phyloP scores from a whole-genome alignment of 768 basidiomycete genomes.

The Hygrocybe punicea region DNA sequence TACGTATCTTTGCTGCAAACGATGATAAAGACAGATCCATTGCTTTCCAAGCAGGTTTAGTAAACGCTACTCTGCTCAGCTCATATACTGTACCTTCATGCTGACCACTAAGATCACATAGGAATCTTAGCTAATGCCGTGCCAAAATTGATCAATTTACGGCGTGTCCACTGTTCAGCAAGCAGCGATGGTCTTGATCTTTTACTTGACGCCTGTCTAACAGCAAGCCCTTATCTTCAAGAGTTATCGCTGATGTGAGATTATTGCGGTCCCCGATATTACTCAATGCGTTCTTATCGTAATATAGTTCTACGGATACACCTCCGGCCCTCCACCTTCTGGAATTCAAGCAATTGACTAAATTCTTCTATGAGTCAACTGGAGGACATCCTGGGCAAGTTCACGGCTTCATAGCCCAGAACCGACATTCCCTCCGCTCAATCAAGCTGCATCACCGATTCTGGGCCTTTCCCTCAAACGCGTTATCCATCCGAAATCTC shows the following conservation, averaged over 20 bases:
- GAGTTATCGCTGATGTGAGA: slow-evolving; percentile 56
- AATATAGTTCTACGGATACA: slow-evolving; percentile 43
- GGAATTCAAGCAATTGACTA: slow-evolving; percentile 52
- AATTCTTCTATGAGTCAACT: slow-evolving; percentile 54
- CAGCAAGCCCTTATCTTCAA: slow-evolving; percentile 48
- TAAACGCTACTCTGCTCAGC: slow-evolving; percentile 23
- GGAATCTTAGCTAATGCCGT: slow-evolving; percentile 70
- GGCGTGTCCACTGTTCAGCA: slow-evolving; percentile 60
- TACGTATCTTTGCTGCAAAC: slow-evolving; percentile 54
- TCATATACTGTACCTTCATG: too few relatives aligned
- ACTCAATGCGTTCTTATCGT: neutral
- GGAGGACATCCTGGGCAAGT: slow-evolving; percentile 40
- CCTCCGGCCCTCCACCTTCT: slow-evolving; percentile 46
- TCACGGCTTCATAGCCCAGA: slow-evolving; percentile 50
- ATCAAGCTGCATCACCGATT: slow-evolving; percentile 51
- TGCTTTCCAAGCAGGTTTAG: slow-evolving; percentile 58
- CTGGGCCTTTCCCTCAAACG: slow-evolving; percentile 56
- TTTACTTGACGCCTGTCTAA: slow-evolving; percentile 52
- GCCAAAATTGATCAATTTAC: slow-evolving; percentile 57
- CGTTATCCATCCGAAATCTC: slow-evolving; percentile 58
- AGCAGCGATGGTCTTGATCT: slow-evolving; percentile 50
- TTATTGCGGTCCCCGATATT: neutral
- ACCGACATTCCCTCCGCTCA: slow-evolving; percentile 50
- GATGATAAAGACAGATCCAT: slow-evolving; percentile 41
- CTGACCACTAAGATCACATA: slow-evolving; percentile 19